Evolutionary conservation across 148 eudicot genomes (phyloP), one percentile per base, ranked within the genome.

Genomic region (Arbutus unedo): DNA sequence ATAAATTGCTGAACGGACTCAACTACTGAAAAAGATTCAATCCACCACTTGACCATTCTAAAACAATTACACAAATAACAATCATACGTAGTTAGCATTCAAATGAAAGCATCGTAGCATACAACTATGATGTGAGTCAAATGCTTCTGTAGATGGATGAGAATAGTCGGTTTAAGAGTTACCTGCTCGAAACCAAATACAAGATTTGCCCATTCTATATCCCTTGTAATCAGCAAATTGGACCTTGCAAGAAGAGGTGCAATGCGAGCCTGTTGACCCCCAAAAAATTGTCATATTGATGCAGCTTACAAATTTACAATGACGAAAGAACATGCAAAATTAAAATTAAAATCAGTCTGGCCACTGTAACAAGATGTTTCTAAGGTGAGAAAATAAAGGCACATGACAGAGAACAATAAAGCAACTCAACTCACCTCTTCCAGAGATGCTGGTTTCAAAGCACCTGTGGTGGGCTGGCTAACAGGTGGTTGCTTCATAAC

Each of bases 131-230:
- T n/a, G 16, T 6, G 6, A 9, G 43, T 66, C 75, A 82, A 38
- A 51, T 76, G 75, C 75, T 53, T 55, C 23, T n/a, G 23, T 15
- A 18, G 49, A 68, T 64, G 19, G 59, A 45, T 45, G 44, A 5
- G 53, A 23, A 31, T 19, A 75, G 56, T 14, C 15, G 31, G 5
- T 3, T 50, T 60, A 60, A n/a, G 31, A 23, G 66, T 83, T 85
- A 97, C 99, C 97, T 97, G 99, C 94, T 97, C 99, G 91, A 97
- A 93, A 81, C 97, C 99, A 84, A 94, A 82, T 84, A 91, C 85
- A 83, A 97, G 94, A 85, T 97, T 97, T 64, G 93, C 97, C 99
- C 99, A 97, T 86, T 97, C 99, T 88, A 97, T 92, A 87, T 94
- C 92, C 86, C 99, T 91, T 67, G 99, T 97, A 53, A 97, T 92